Conservation (phyloP, 2,329 filamentous ascomycete species). For the Metarhizium anisopliae region DNA sequence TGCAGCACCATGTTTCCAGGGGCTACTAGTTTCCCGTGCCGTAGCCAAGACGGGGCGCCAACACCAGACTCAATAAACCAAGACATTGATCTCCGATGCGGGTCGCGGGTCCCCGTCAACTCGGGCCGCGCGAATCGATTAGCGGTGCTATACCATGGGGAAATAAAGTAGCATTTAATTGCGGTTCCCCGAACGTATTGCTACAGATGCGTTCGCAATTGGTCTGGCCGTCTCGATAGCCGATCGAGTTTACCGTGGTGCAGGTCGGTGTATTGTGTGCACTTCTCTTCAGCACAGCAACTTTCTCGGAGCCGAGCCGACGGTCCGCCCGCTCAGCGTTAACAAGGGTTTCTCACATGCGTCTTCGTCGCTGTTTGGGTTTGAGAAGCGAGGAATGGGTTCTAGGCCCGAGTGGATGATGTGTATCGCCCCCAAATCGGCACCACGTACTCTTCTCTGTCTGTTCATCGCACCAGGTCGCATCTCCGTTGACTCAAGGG, state of each 20-base stretch:
- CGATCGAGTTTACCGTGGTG: not conserved
- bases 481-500: not conserved
- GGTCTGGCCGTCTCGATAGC: not conserved
- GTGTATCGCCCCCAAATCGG: not conserved
- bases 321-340: not conserved
- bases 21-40: not conserved
- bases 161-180: not conserved
- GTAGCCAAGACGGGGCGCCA: too few species aligned
- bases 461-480: not conserved
- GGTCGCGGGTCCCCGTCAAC: not conserved
- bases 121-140: not conserved
- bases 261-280: not conserved
- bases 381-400: not conserved
- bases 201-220: not conserved
- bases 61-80: not conserved
- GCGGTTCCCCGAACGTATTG: not conserved
- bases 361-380: not conserved
- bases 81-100: not conserved
- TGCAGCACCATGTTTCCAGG: not conserved
- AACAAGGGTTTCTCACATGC: not conserved
- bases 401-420: not conserved
- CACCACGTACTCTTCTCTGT: not conserved
- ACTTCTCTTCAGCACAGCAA: not conserved
- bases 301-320: not conserved
- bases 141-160: not conserved